phyloP scores from a whole-genome alignment of 371 early-diverging fungal genomes.

The Batrachochytrium dendrobatidis region DNA sequence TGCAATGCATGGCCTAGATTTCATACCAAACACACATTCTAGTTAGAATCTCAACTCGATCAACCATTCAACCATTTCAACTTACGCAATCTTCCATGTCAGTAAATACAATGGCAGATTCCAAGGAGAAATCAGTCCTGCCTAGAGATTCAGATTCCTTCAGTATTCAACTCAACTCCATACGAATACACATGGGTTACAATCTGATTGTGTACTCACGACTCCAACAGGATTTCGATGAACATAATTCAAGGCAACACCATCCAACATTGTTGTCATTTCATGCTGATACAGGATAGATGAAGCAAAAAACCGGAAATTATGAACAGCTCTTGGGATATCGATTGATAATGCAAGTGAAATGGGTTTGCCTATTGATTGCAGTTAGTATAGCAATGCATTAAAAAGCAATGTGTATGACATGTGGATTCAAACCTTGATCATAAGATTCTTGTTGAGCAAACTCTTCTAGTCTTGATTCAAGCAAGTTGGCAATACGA shows the following conservation, averaged over 20 bases:
- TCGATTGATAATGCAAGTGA: slow-evolving; percentile 51
- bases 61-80: not conserved
- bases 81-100: slow-evolving; percentile 69
- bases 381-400: slow-evolving; percentile 23
- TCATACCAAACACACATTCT: not conserved
- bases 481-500: slow-evolving; percentile 58
- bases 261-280: slow-evolving; percentile 29
- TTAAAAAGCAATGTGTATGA: too few relatives aligned
- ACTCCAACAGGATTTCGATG: slow-evolving; percentile 59
- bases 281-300: slow-evolving; percentile 29
- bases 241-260: slow-evolving; percentile 35
- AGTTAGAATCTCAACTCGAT: not conserved
- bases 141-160: slow-evolving; percentile 16
- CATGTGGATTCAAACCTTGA: slow-evolving; percentile 21
- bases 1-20: not conserved
- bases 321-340: slow-evolving; percentile 56
- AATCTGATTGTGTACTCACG: not conserved
- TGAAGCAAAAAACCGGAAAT: slow-evolving; percentile 66
- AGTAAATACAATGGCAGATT: slow-evolving; percentile 56
- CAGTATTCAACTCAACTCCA: not conserved
- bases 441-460: slow-evolving; percentile 29
- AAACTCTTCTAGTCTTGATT: slow-evolving; percentile 36
- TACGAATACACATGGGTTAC: not conserved
- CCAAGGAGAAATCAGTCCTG: slow-evolving; percentile 64
- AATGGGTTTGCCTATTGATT: slow-evolving; percentile 49